Percentiles rank a stretch among this genome's conserved stretches.
These are phyloP conservation scores for Phytopythium cucurbitacearum DNA, from an alignment of 352 stramenopile genomes.

Conservation along the genomic window DNA sequence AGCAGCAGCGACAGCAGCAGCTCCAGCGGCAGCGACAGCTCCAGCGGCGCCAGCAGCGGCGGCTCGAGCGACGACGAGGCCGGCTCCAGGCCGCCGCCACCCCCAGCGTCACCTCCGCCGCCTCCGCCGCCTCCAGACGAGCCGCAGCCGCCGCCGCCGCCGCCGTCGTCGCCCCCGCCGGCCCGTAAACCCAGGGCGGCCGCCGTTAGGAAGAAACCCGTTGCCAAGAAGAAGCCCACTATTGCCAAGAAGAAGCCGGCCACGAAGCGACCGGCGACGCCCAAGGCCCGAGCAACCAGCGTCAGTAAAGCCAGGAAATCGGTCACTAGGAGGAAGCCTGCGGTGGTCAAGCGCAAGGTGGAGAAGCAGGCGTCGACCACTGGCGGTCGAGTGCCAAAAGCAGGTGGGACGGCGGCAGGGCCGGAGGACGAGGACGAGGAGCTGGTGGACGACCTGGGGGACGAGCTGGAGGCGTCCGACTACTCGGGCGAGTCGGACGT, in stretches of 20 bases:
- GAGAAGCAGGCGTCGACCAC: constrained; percentile 5
- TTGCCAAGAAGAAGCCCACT: constrained; percentile 8
- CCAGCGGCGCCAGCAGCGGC: constrained; percentile 31
- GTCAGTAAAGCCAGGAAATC: not conserved
- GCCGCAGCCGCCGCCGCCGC: constrained; percentile 14
- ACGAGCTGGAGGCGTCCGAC: constrained; percentile 36
- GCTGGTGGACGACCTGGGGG: constrained; percentile 35
- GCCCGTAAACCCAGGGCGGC: constrained; percentile 6
- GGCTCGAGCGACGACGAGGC: constrained; percentile 43
- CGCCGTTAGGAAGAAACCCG: constrained; percentile 8
- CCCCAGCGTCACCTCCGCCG: constrained; percentile 29
- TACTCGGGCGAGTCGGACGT: constrained; percentile 66
- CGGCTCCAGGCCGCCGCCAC: constrained; percentile 15
- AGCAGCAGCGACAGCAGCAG: constrained; percentile 38
- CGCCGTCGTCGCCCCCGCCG: constrained; percentile 30
- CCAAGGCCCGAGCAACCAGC: constrained; percentile 2
- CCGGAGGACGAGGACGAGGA: constrained; percentile 28
- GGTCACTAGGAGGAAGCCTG: constrained; percentile 2
- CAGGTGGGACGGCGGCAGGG: no score
- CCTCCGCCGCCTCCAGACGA: constrained; percentile 13
- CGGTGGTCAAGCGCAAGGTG: not conserved
- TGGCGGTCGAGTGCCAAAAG: not conserved
- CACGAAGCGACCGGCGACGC: constrained; percentile 7
- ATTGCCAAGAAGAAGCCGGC: constrained; percentile 12
- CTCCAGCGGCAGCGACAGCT: constrained; percentile 20